These are phyloP conservation scores for Aspergillus sp. DNA, from an alignment of 2,329 filamentous ascomycete genomes.

Conservation along the genomic window DNA sequence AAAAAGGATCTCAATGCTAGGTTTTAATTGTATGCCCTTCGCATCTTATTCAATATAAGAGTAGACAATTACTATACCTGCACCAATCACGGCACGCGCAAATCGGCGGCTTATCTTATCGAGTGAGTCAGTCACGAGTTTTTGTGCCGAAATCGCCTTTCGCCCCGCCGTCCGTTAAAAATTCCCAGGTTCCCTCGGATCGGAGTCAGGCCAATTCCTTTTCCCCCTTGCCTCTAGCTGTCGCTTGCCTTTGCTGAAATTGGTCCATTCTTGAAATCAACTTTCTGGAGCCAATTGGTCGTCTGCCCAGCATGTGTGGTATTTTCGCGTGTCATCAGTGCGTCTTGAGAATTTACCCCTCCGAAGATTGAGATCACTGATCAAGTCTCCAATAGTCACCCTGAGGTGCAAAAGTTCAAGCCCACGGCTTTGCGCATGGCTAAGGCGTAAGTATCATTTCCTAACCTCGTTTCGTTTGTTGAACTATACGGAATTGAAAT, in stretches of 20 bases:
- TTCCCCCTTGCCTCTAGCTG: slow-evolving; percentile 4
- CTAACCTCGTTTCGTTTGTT: not conserved
- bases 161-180: slow-evolving; percentile 20
- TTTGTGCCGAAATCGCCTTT: slow-evolving; percentile 22
- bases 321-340: slow-evolving; percentile 94
- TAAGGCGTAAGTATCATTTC: slow-evolving; percentile 66
- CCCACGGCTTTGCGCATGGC: slow-evolving; percentile 85
- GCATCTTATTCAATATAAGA: not conserved
- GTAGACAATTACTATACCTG: not conserved
- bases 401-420: slow-evolving; percentile 94
- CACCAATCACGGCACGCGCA: not conserved
- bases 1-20: not conserved
- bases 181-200: slow-evolving; percentile 12
- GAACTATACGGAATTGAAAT: slow-evolving; percentile 2
- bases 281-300: slow-evolving; percentile 14
- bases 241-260: slow-evolving; percentile 4
- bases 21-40: not conserved
- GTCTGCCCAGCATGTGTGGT: slow-evolving; percentile 69
- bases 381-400: slow-evolving; percentile 50
- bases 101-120: slow-evolving; percentile 20
- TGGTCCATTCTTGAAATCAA: too few relatives aligned
- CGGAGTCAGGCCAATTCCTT: slow-evolving; percentile 14
- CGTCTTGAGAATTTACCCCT: slow-evolving; percentile 27
- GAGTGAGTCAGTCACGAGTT: slow-evolving; percentile 17
- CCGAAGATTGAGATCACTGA: slow-evolving; percentile 13